A percentile compares a stretch with the other conserved stretches of the same genome.
These are phyloP conservation scores for Cenchrus fungigraminus DNA, from an alignment of 176 grass and related monocot species.

Conservation along the genomic window DNA sequence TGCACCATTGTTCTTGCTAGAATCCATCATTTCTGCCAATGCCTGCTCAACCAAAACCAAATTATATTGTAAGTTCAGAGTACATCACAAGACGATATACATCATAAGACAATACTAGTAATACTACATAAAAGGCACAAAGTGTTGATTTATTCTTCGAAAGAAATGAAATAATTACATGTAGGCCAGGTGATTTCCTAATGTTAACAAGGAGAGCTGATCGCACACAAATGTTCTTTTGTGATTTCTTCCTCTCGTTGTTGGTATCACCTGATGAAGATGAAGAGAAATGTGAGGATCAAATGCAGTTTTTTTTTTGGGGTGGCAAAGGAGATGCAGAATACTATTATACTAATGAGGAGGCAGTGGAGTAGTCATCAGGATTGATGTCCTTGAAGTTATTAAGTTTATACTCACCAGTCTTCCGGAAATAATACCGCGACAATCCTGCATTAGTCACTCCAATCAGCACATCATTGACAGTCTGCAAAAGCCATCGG, in stretches of 20 bases:
- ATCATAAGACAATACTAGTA: too few relatives aligned
- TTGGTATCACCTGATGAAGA: slow-evolving; percentile 46
- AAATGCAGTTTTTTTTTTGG: neutral
- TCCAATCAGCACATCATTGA: slow-evolving; percentile 88
- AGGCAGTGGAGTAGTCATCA: neutral
- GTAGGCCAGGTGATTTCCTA: slow-evolving; percentile 64
- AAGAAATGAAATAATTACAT: slow-evolving; percentile 44
- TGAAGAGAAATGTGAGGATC: neutral
- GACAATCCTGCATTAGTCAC: slow-evolving; percentile 75
- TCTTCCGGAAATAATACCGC: slow-evolving; percentile 67
- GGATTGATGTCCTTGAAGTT: neutral
- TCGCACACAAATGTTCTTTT: slow-evolving; percentile 47
- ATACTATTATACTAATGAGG: neutral
- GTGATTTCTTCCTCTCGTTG: slow-evolving; percentile 19
- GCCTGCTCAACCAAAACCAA: slow-evolving; percentile 51
- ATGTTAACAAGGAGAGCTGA: slow-evolving; percentile 88
- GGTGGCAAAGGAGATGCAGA: neutral
- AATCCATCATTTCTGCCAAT: slow-evolving; percentile 76
- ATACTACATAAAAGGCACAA: neutral
- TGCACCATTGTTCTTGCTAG: slow-evolving; percentile 30
- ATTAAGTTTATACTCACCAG: slow-evolving; percentile 34
- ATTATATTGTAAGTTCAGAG: neutral
- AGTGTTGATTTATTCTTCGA: neutral
- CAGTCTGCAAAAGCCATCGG: slow-evolving; percentile 57
- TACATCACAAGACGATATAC: neutral